Percentiles rank a stretch among this genome's conserved stretches.
Conservation (phyloP, 225 moss, liverwort and hornwort genomes). For the Bryum argenteum region DNA sequence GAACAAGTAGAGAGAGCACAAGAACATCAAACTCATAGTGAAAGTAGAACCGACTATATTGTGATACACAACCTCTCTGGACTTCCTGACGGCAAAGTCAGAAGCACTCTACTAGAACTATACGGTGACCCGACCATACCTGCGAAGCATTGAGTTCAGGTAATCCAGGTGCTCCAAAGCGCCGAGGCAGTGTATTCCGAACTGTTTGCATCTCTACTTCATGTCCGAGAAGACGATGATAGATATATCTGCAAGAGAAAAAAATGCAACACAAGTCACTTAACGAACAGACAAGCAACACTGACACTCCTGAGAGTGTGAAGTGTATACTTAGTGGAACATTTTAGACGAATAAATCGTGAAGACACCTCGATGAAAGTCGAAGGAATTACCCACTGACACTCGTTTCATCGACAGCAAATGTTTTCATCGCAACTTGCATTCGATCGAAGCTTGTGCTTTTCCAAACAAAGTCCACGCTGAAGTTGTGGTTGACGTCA, state of each 20-base stretch:
- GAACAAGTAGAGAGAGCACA: background rate
- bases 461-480: slow-evolving; percentile 99
- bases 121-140: slow-evolving; percentile 41
- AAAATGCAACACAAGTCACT: background rate
- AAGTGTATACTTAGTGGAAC: background rate
- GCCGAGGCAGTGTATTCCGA: slow-evolving; percentile 87
- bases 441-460: slow-evolving; percentile 99
- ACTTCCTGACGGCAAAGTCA: background rate
- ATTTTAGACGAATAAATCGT: background rate
- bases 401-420: slow-evolving; percentile 98
- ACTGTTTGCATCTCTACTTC: slow-evolving; percentile 89
- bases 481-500: slow-evolving; percentile 97
- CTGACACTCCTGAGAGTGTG: background rate
- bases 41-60: background rate
- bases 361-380: slow-evolving; percentile 13
- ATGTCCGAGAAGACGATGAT: slow-evolving; percentile 93
- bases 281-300: slow-evolving; percentile 10
- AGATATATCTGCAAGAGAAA: slow-evolving; percentile 70
- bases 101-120: background rate
- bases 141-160: slow-evolving; percentile 97
- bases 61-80: background rate
- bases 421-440: slow-evolving; percentile 99
- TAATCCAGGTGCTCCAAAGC: slow-evolving; percentile 94
- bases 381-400: slow-evolving; percentile 76
- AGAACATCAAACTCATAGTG: background rate